Evolutionary conservation across 2,329 filamentous ascomycete genomes (phyloP), one percentile per base, ranked within the genome.

Genomic region (Fusarium dimerum): DNA sequence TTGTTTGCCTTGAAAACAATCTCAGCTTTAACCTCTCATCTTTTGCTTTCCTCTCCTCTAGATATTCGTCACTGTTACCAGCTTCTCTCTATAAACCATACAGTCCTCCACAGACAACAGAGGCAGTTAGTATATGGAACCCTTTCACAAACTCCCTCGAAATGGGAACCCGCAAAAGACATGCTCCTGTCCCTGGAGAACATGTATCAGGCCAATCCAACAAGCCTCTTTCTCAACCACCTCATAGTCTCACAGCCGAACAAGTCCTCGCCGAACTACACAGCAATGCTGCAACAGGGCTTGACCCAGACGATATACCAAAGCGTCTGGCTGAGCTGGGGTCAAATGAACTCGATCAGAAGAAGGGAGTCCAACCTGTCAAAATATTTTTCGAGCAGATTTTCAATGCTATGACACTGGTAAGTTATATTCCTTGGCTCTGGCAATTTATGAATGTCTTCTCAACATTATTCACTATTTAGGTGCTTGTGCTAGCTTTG

Each of bases 301-400:
- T 87, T 16, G 75, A 74, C 1, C 65, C 73, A 1, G 67, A 67
- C 5, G 80, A 85, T 44, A 82, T 79, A 6, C 71, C 75, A 45
- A 62, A 70, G 18, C 74, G 82, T 12, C 65, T 83, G 6, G 71
- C 75, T n/a, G 68, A 80, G 46, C 79, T 78, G 71, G 84, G 84
- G 7, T 64, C 71, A 18, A 87, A 87, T 62, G 78, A 84, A 50
- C 73, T 87, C 3, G 80, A 62, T 7, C 59, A 69, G 17, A 65
- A 63, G 16, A 62, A 65, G 47, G 66, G 78, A 5, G 80, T 87
- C 30, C 78, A 72, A 71, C 66, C 78, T 74, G 50, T 76, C 43
- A 84, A 84, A 65, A 84, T 85, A 41, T 68, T 85, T n/a, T 57
- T 83, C 16, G 76, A 79, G 29, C 83, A 86, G 63, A 68, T 84